These are phyloP conservation scores for Fusarium penzigii DNA, from an alignment of 2,329 filamentous ascomycete species.

Conservation along the genomic window DNA sequence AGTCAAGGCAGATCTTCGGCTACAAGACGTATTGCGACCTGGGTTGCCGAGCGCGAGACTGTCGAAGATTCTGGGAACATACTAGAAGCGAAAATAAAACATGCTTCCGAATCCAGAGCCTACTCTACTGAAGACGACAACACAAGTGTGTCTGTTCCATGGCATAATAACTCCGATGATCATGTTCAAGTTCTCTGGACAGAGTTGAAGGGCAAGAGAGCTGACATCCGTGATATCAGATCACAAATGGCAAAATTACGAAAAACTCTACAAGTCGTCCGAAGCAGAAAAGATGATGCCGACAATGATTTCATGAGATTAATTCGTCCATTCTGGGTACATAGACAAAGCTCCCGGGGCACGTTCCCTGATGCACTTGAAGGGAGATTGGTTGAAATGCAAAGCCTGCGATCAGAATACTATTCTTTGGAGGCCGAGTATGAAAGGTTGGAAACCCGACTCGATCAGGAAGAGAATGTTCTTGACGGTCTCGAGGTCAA, in stretches of 20 bases:
- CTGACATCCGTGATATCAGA: conserved; percentile 31
- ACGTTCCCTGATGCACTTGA: conserved; percentile 29
- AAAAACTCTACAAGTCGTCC: conserved; percentile 33
- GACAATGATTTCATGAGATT: conserved; percentile 44
- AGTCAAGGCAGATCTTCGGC: neutral
- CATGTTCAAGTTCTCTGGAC: conserved; percentile 39
- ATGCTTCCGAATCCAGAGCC: neutral
- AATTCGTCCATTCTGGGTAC: conserved; percentile 39
- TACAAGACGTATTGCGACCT: conserved; percentile 31
- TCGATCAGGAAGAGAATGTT: conserved; percentile 40
- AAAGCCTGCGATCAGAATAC: conserved; percentile 40
- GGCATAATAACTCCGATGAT: conserved; percentile 15
- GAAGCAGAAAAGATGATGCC: conserved; percentile 35
- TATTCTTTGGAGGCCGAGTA: conserved; percentile 39
- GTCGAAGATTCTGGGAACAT: neutral
- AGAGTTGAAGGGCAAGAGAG: conserved; percentile 37
- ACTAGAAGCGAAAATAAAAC: neutral
- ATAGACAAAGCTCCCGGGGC: conserved; percentile 19
- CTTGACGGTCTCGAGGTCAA: conserved; percentile 38
- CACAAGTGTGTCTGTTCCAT: neutral
- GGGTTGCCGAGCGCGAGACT: conserved; percentile 36
- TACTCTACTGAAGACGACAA: conserved; percentile 7
- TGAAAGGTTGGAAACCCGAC: conserved; percentile 35
- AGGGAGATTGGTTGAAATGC: conserved; percentile 36
- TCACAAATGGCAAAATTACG: conserved; percentile 35